Base-by-base conservation (phyloP, 352 stramenopile genomes). In the Pythium apleroticum region DNA sequence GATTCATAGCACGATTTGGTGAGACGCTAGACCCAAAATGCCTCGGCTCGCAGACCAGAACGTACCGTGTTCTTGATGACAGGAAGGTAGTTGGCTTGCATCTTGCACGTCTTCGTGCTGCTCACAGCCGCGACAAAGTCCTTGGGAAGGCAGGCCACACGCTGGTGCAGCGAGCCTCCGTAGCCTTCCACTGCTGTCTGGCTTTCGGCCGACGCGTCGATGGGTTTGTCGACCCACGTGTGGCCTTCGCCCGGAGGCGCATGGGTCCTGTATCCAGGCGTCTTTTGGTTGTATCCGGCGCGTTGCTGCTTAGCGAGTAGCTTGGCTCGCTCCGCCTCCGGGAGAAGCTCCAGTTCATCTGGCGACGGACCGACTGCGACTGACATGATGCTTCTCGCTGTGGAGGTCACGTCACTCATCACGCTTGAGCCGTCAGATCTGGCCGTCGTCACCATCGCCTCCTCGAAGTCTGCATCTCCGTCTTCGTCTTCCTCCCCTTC, bases 21-120 rank as follows among this genome's bases (percentile, higher is more conserved):
- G 37, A 46, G 37, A 46, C 8, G 3, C 3, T 20, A 22, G 19
- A 22, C 20, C 17, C 6, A 46, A n/a, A 22, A 9, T 22, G 14
- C 2, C 14, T 46, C 37, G 14, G 4, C 37, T 46, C 15, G 3
- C 8, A 39, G 11, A 17, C 35, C 14, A 3, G 8, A 43, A 54
- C 71, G 27, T 60, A 87, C 80, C 70, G 81, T 88, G 62, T 93
- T 91, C 60, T 84, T 89, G 62, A 89, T 74, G 41, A 86, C 50
- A 0, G 84, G 84, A 5, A 93, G 60, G 45, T 93, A 93, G 60
- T 91, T 93, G 12, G 84, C 80, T 41, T 91, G 77, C 77, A 91
- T 89, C 55, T 79, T 77, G 66, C 82, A 89, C 15, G 84, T 91
- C 59, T 91, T 91, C 10, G 82, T 91, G 43, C 65, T 89, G 49